A percentile compares a stretch with the other conserved stretches of the same genome.
Evolutionary conservation across 2,329 filamentous ascomycete species (phyloP).

Genomic region (Coniochaeta prunicola): DNA sequence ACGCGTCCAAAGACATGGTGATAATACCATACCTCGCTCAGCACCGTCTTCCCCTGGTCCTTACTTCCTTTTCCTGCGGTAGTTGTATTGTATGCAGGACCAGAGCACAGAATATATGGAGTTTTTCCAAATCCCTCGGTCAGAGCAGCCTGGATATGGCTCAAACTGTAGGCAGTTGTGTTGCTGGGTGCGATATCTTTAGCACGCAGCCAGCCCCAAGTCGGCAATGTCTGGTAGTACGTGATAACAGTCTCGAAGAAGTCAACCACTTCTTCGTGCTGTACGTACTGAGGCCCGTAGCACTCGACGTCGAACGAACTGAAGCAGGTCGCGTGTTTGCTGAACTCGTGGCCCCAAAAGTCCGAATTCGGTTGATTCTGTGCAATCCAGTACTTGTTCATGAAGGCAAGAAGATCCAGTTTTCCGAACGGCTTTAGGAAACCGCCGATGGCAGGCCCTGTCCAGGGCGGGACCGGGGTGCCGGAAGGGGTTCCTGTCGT

Average conservation of each 20-base stretch:
- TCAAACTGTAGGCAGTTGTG: constrained; percentile 46
- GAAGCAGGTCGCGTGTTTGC: constrained; percentile 62
- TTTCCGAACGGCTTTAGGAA: constrained; percentile 52
- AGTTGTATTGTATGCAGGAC: constrained; percentile 54
- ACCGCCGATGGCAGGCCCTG: constrained; percentile 46
- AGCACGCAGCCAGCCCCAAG: constrained; percentile 50
- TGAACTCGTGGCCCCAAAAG: constrained; percentile 63
- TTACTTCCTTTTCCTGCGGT: constrained; percentile 42
- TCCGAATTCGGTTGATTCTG: constrained; percentile 46
- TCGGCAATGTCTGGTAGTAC: constrained; percentile 52
- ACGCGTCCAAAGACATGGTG: constrained; percentile 51
- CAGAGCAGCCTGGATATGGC: constrained; percentile 43
- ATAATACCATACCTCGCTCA: constrained; percentile 63
- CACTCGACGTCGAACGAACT: constrained; percentile 58
- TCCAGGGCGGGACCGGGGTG: constrained; percentile 49
- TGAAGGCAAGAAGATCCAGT: constrained; percentile 54
- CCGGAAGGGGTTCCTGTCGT: constrained; percentile 49
- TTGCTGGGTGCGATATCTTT: constrained; percentile 52
- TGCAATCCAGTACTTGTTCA: constrained; percentile 60
- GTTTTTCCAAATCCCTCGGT: constrained; percentile 40
- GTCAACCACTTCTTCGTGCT: constrained; percentile 54
- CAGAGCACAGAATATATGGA: constrained; percentile 56
- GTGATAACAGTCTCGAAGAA: constrained; percentile 54
- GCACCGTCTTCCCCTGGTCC: constrained; percentile 49
- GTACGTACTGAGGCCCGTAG: constrained; percentile 50